These are phyloP conservation scores for Tolypocladium nubicola DNA, from an alignment of 2,329 filamentous ascomycete genomes.

Conservation along the genomic window DNA sequence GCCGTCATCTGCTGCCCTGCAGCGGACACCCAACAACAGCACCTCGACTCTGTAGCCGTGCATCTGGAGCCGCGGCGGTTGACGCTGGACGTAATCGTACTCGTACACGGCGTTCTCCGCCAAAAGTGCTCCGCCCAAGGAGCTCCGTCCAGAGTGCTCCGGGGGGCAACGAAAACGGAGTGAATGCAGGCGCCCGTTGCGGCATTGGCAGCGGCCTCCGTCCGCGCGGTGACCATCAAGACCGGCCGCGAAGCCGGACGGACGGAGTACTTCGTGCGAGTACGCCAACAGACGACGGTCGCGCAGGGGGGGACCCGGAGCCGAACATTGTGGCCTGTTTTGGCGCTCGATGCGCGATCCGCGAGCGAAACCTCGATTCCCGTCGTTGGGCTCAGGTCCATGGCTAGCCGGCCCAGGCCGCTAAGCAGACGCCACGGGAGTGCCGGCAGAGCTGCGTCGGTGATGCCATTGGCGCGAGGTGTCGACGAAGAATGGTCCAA, in stretches of 20 bases:
- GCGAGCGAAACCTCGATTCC: slow-evolving; percentile 19
- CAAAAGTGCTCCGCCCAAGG: neutral
- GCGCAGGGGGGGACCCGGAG: neutral
- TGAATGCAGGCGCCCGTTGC: neutral
- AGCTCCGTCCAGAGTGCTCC: neutral
- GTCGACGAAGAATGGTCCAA: neutral
- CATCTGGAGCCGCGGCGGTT: neutral
- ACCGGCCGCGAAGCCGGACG: neutral
- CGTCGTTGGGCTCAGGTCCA: slow-evolving; percentile 8
- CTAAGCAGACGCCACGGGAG: neutral
- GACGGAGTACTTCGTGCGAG: too few species aligned
- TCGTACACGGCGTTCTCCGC: neutral
- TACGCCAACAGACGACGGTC: neutral
- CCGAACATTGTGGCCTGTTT: neutral
- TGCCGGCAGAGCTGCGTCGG: neutral
- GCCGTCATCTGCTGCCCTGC: neutral
- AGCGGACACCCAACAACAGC: neutral
- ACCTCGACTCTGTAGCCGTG: neutral
- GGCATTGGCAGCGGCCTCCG: neutral
- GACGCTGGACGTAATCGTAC: neutral
- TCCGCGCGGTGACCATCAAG: neutral
- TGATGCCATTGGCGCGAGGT: slow-evolving; percentile 5
- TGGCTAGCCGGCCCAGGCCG: slow-evolving; percentile 10
- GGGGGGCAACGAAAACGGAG: neutral
- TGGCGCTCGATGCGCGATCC: slow-evolving; percentile 8